phyloP scores from a whole-genome alignment of 2,329 filamentous ascomycete species.

The Aspergillus texensis region DNA sequence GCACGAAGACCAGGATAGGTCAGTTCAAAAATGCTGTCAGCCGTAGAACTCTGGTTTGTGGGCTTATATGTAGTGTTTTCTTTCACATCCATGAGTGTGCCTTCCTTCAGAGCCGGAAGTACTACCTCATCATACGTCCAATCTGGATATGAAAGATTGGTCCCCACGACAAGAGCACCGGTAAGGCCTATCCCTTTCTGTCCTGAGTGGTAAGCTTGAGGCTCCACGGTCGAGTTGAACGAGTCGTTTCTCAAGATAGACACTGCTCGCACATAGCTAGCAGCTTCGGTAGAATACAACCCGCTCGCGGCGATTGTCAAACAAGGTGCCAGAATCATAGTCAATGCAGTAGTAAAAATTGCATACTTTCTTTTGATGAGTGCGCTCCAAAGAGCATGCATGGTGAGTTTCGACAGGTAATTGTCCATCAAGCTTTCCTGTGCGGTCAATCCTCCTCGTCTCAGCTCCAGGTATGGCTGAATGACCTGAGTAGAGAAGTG shows the following conservation, averaged over 20 bases:
- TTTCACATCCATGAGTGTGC: constrained; percentile 19
- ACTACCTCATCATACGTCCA: constrained; percentile 36
- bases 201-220: constrained; percentile 11
- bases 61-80: not conserved
- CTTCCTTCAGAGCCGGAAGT: constrained; percentile 20
- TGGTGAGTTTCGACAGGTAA: constrained; percentile 30
- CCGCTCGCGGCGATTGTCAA: constrained; percentile 20
- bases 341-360: constrained; percentile 13
- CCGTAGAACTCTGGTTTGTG: not conserved
- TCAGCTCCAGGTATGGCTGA: constrained; percentile 22
- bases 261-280: constrained; percentile 4
- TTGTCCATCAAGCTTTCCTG: constrained; percentile 22
- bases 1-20: constrained; percentile 8
- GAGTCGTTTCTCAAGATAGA: constrained; percentile 17
- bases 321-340: constrained; percentile 18
- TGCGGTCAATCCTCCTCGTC: constrained; percentile 10
- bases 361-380: constrained; percentile 19
- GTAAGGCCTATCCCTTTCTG: constrained; percentile 28
- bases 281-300: constrained; percentile 16
- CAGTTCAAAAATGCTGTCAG: not conserved
- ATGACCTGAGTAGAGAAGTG: constrained; percentile 22
- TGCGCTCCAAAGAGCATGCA: constrained; percentile 60
- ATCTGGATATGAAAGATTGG: constrained; percentile 32
- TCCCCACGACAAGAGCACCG: constrained; percentile 27
- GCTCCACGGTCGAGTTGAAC: constrained; percentile 1